Evolutionary conservation across 2,329 filamentous ascomycete genomes (phyloP), one percentile per base, ranked within the genome.

Genomic region (Stachybotrys elegans): DNA sequence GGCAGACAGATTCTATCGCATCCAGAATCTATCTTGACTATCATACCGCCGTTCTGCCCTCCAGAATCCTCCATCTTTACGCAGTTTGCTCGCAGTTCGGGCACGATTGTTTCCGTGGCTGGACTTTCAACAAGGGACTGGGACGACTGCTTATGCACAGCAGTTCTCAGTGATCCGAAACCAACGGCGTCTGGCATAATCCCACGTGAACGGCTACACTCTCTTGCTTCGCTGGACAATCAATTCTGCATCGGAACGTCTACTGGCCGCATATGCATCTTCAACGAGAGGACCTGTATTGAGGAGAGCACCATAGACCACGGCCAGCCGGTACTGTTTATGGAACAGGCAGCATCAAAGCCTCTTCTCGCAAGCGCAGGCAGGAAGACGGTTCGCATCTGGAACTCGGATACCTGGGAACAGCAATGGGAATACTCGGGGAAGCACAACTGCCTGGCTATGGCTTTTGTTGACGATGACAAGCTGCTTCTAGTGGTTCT

Each of bases 181-280:
- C 9, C 35, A 22, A 20, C 35, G 8, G 6, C 35, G n/a, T 12
- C 12, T 12, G 20, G 20, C 6, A 9, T 38, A n/a, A 9, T n/a
- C 16, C 35, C 35, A 6, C 35, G 35, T 22, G 35, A 38, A 20
- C 6, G 35, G 35, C 35, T 38, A 9, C 35, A 38, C 19, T 38
- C 35, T 38, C 19, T 38, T 20, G 35, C 35, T n/a, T 20, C 35
- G 5, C 13, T 20, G 6, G 35, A 38, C 16, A 38, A 38, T 19
- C 35, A 38, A n/a, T 38, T 38, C 19, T 38, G 12, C 19, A 38
- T 38, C 22, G 35, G 35, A 38, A 38, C 35, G 5, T 38, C 35
- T 9, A 22, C 35, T 19, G 35, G 35, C 8, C 35, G 35, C 16
- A 22, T 38, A 6, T n/a, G 8, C 20, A n/a, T 38, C 19, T 38